These are phyloP conservation scores for Bjerkandera adusta DNA, from an alignment of 1,284 basidiomycete genomes.

Conservation along the genomic window DNA sequence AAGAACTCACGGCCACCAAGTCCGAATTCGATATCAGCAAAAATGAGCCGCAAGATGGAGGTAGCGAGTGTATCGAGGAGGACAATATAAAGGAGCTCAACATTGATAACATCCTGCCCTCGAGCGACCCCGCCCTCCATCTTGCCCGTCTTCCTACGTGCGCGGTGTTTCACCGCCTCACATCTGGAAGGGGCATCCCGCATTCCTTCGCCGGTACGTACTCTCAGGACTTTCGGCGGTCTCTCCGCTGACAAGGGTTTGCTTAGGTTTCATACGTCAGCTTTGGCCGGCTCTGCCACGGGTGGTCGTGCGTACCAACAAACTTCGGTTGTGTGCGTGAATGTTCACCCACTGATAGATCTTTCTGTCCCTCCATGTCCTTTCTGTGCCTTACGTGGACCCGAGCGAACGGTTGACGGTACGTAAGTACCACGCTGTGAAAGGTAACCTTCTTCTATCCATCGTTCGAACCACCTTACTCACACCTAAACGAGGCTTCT, in stretches of 20 bases:
- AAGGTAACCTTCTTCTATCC: constrained; percentile 32
- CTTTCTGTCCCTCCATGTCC: constrained; percentile 53
- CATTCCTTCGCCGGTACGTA: constrained; percentile 52
- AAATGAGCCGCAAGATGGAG: neutral
- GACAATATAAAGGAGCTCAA: no score
- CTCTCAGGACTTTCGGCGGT: constrained; percentile 2
- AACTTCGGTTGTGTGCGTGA: neutral
- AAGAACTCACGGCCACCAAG: neutral
- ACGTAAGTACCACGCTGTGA: constrained; percentile 49
- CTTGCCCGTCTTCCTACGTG: constrained; percentile 49
- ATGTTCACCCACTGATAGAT: constrained; percentile 33
- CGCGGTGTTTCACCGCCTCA: constrained; percentile 56
- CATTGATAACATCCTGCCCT: neutral
- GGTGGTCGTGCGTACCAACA: constrained; percentile 40
- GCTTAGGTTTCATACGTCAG: constrained; percentile 47
- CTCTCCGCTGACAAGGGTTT: neutral
- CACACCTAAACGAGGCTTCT: constrained; percentile 44
- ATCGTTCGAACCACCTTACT: neutral
- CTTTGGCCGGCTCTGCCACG: constrained; percentile 59
- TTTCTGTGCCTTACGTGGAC: constrained; percentile 47
- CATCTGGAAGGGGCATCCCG: constrained; percentile 51
- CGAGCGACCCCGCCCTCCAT: constrained; percentile 12
- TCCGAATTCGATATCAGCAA: neutral
- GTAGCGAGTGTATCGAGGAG: constrained; percentile 1
- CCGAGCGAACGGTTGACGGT: constrained; percentile 49